Conservation (phyloP, 2,329 filamentous ascomycete species). For the Paraconiothyrium brasiliense region DNA sequence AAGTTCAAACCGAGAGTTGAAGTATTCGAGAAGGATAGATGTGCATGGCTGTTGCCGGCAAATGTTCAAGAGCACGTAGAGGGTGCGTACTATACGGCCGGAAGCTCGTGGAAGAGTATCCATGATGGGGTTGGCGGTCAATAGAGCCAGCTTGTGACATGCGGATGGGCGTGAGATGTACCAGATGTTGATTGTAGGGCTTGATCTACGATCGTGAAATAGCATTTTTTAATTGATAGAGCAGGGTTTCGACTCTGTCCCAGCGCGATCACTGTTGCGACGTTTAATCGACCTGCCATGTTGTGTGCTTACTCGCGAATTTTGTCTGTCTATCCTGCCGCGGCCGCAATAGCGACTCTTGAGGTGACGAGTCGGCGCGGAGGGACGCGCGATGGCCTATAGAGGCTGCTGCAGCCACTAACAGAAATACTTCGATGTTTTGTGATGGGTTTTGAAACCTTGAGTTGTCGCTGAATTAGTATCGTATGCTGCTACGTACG, state of each 20-base stretch:
- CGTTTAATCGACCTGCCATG: too few relatives aligned
- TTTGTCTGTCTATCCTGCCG: background rate
- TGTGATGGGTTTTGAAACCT: background rate
- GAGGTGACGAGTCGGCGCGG: background rate
- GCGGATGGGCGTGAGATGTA: too few relatives aligned
- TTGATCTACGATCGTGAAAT: too few relatives aligned
- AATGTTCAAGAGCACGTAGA: constrained; percentile 3
- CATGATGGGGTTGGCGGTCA: background rate
- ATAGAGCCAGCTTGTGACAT: too few relatives aligned
- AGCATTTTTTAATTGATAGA: background rate
- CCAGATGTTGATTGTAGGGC: too few relatives aligned
- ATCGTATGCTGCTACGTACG: background rate
- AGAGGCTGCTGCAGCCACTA: constrained; percentile 1
- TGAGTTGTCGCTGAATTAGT: background rate
- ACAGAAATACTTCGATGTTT: background rate
- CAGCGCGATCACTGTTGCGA: background rate
- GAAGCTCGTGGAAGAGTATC: background rate
- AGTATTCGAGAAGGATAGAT: constrained; percentile 61
- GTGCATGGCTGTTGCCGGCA: background rate
- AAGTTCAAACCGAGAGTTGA: constrained; percentile 63
- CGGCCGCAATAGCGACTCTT: constrained; percentile 6
- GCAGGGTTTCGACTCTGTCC: background rate
- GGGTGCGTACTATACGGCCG: constrained; percentile 4
- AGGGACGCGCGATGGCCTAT: constrained; percentile 5
- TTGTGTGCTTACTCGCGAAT: background rate